phyloP scores from a whole-genome alignment of 2,329 filamentous ascomycete species.

The Clonostachys sp. region DNA sequence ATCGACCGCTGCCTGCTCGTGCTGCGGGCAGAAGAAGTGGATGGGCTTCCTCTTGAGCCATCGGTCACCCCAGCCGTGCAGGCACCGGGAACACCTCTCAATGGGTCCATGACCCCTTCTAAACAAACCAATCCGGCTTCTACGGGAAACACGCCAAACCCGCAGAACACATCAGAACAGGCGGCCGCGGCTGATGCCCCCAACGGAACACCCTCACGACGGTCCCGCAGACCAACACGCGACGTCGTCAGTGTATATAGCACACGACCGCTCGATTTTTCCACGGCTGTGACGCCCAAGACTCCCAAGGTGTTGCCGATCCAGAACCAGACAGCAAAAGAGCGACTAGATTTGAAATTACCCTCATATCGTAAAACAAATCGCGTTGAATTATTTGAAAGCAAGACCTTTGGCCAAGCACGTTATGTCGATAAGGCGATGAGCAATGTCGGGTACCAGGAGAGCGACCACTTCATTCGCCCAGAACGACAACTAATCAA shows the following conservation, averaged over 20 bases:
- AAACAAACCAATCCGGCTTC: constrained; percentile 37
- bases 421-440: constrained; percentile 95
- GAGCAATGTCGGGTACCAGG: constrained; percentile 94
- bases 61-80: constrained; percentile 28
- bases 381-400: constrained; percentile 76
- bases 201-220: constrained; percentile 24
- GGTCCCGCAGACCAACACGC: constrained; percentile 38
- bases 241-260: constrained; percentile 50
- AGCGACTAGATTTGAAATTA: constrained; percentile 72
- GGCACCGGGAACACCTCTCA: constrained; percentile 18
- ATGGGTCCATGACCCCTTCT: constrained; percentile 39
- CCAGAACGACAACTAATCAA: constrained; percentile 70
- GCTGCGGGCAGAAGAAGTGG: constrained; percentile 79
- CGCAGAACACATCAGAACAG: constrained; percentile 19
- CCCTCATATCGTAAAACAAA: constrained; percentile 74
- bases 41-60: constrained; percentile 53
- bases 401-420: constrained; percentile 77
- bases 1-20: constrained; percentile 77
- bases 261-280: constrained; percentile 36
- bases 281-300: constrained; percentile 34
- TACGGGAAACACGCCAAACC: constrained; percentile 35
- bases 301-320: constrained; percentile 68
- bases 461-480: constrained; percentile 83
- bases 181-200: constrained; percentile 21
- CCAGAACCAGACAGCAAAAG: constrained; percentile 74